Percentiles rank a stretch among this genome's conserved stretches.
These are phyloP conservation scores for Xylariaceae sp. DNA, from an alignment of 2,329 filamentous ascomycete species.

Conservation along the genomic window DNA sequence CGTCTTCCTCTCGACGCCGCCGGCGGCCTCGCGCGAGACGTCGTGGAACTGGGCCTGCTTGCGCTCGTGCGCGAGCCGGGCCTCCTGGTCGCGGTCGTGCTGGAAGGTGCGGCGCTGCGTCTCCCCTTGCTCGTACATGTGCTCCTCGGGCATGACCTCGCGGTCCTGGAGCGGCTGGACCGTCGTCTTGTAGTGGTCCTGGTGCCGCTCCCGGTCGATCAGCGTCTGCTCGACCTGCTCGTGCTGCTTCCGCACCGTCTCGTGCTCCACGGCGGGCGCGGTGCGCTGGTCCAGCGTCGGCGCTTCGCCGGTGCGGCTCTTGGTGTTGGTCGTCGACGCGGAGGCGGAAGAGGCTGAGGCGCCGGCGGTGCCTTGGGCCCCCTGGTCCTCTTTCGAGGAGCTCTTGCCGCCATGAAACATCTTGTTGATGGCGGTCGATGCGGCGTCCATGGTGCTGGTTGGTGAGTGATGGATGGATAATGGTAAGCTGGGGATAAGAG, in stretches of 20 bases:
- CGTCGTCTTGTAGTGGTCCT: slow-evolving; percentile 16
- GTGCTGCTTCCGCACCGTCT: slow-evolving; percentile 11
- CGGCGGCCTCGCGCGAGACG: slow-evolving; percentile 1
- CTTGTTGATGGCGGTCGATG: background rate
- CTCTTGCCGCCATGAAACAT: background rate
- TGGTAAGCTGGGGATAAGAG: slow-evolving; percentile 6
- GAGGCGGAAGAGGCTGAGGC: too few species aligned
- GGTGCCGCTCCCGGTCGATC: slow-evolving; percentile 12
- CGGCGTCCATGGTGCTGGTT: background rate
- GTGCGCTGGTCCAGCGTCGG: slow-evolving; percentile 2
- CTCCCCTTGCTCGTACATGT: slow-evolving; percentile 8
- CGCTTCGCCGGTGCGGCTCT: slow-evolving; percentile 1
- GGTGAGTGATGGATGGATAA: background rate
- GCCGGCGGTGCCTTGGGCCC: too few species aligned
- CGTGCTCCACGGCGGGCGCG: slow-evolving; percentile 12
- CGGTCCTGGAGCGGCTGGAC: slow-evolving; percentile 15
- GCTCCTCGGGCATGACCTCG: slow-evolving; percentile 9
- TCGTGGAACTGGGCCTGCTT: slow-evolving; percentile 9
- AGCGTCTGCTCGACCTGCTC: slow-evolving; percentile 12
- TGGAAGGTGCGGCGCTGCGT: slow-evolving; percentile 1
- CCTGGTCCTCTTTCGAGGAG: too few species aligned
- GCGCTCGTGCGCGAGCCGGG: background rate
- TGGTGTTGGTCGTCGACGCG: background rate
- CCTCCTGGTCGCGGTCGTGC: slow-evolving; percentile 2
- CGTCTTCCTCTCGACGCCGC: background rate